Evolutionary conservation across 345 rosid species (phyloP).

Genomic region (Eucalyptus victrix): DNA sequence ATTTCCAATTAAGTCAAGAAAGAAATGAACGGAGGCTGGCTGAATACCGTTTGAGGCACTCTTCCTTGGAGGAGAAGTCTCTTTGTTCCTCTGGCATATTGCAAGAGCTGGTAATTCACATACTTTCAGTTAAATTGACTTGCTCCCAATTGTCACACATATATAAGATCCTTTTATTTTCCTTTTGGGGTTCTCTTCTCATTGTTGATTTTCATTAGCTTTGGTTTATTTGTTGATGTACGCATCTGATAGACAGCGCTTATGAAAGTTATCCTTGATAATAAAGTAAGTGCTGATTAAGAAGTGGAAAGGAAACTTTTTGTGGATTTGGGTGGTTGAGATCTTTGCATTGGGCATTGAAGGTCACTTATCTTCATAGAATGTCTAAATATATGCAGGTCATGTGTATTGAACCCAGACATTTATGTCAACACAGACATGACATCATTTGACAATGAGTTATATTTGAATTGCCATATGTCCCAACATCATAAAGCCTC

Average conservation of each 20-base stretch:
- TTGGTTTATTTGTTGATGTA: neutral
- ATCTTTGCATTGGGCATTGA: neutral
- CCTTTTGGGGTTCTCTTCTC: neutral
- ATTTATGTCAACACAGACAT: neutral
- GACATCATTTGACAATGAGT: neutral
- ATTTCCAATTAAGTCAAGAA: conserved; percentile 92
- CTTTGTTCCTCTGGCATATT: conserved; percentile 2
- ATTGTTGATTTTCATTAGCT: neutral
- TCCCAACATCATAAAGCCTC: neutral
- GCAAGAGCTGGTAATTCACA: conserved; percentile 6
- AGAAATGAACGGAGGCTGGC: conserved; percentile 78
- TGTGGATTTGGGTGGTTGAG: neutral
- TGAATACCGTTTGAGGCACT: conserved; percentile 59
- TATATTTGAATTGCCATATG: neutral
- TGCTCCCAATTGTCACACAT: neutral
- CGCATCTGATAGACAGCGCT: neutral
- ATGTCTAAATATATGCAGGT: neutral
- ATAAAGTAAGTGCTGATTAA: neutral
- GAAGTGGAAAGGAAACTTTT: neutral
- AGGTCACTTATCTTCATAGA: neutral
- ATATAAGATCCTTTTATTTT: neutral
- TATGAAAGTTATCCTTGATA: neutral
- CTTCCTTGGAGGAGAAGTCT: conserved; percentile 37
- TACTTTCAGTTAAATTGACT: neutral
- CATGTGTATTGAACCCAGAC: neutral